Evolutionary conservation across 257 asterid species (phyloP).

Genomic region (Solanum stenotomum): DNA sequence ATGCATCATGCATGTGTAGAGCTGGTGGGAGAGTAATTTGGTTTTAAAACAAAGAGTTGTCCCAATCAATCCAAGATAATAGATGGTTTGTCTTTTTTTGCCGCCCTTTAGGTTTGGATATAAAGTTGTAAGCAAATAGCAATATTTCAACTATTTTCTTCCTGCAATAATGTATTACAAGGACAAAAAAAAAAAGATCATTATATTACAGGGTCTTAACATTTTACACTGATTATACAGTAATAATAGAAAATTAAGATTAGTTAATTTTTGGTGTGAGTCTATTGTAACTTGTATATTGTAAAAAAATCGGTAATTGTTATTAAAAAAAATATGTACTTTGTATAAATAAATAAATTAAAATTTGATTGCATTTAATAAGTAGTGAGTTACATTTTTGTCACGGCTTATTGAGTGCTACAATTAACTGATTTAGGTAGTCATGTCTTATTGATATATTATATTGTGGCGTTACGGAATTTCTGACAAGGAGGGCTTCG

Average conservation of each 20-base stretch:
- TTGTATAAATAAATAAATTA: background rate
- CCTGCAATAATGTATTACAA: background rate
- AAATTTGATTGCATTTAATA: background rate
- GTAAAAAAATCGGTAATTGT: background rate
- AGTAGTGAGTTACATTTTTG: background rate
- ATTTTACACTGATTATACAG: background rate
- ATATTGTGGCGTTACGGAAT: background rate
- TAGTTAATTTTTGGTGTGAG: background rate
- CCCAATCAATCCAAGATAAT: background rate
- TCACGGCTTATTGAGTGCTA: background rate
- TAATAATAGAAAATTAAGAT: background rate
- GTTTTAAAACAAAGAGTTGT: background rate
- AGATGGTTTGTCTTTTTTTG: background rate
- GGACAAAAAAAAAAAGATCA: background rate
- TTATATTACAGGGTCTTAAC: background rate
- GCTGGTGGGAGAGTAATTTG: background rate
- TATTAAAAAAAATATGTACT: background rate
- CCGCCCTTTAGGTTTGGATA: background rate
- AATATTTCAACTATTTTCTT: background rate
- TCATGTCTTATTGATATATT: background rate
- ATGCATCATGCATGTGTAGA: background rate
- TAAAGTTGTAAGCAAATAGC: background rate
- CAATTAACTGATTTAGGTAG: background rate
- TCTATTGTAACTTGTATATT: background rate
- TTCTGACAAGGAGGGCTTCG: background rate